Base-by-base conservation (phyloP, 352 stramenopile species). In the Globisporangium perplexum region DNA sequence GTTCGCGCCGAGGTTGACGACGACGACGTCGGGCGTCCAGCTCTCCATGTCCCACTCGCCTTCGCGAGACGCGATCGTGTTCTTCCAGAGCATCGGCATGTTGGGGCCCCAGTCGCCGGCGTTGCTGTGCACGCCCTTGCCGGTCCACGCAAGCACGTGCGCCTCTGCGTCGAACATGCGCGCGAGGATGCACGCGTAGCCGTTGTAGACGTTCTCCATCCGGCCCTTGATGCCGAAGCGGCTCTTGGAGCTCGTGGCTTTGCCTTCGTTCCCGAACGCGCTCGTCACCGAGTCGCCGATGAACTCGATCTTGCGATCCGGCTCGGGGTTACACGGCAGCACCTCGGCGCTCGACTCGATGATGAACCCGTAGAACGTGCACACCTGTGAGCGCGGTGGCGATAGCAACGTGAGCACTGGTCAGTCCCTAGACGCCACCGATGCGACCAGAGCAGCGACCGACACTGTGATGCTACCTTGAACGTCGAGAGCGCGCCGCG, bases 161-260 rank as follows among this genome's bases (percentile, higher is more conserved):
- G 81, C 70, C 55, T 94, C 84, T 17, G 84, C 84, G 54, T 86
- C 71, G 63, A 93, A 88, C 77, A 94, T 93, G 38, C 84, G 82
- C 57, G 84, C 69, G 14, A 83, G 71, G 57, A 94, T 86, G 67
- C 82, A 91, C 22, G 84, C 72, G 60, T 90, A 94, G 45, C 79
- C 76, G 50, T 94, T 94, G 68, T 92, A 89, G 17, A 93, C 78
- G 60, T 94, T 94, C 57, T 93, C 82, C 80, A 91, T 92, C 26
- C 82, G 82, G 7, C 82, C 84, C 58, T 94, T 94, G 72, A 93
- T 88, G 23, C 55, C 46, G 23, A 94, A 94, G 33, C 89, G 63
- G 38, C 78, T 86, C 53, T 87, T 88, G 36, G 74, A 70, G 50
- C 77, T 86, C 47, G 72, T 84, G 24, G 70, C 69, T 43, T 84